Percentiles rank a stretch among this genome's conserved stretches.
These are phyloP conservation scores for Sideroxylon spinosum DNA, from an alignment of 179 eudicot genomes.

Conservation along the genomic window DNA sequence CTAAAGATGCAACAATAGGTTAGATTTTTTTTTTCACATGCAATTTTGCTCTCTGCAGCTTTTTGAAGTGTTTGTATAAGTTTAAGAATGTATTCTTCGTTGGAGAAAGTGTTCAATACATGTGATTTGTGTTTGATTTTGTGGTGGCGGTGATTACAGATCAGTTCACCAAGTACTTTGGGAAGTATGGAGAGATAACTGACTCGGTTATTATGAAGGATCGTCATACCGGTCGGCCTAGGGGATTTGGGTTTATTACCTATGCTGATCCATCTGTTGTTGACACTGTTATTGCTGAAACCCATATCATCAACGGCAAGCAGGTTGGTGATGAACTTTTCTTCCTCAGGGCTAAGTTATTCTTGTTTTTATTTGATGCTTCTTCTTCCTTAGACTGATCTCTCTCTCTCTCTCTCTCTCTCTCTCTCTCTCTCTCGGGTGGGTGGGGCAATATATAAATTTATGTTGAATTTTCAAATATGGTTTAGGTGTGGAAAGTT, in stretches of 20 bases:
- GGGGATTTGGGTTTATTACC: slow-evolving; percentile 88
- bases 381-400: no score
- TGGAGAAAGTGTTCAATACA: neutral
- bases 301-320: slow-evolving; percentile 68
- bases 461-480: neutral
- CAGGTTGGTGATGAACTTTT: slow-evolving; percentile 36
- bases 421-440: no score
- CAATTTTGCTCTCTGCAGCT: neutral
- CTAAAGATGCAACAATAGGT: slow-evolving; percentile 92
- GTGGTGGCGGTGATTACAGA: slow-evolving; percentile 33
- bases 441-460: no score
- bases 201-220: slow-evolving; percentile 90
- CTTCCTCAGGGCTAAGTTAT: neutral
- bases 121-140: slow-evolving; percentile 19
- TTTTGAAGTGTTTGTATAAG: neutral
- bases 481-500: neutral
- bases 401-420: no score
- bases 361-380: neutral
- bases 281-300: slow-evolving; percentile 67
- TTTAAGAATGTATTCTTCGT: neutral
- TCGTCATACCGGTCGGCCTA: slow-evolving; percentile 61
- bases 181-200: slow-evolving; percentile 72
- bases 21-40: slow-evolving; percentile 25
- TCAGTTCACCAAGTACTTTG: slow-evolving; percentile 67
- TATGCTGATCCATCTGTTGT: slow-evolving; percentile 78